Evolutionary conservation across 306 rosid species (phyloP).

Genomic region (Cotoneaster glaucophyllus): DNA sequence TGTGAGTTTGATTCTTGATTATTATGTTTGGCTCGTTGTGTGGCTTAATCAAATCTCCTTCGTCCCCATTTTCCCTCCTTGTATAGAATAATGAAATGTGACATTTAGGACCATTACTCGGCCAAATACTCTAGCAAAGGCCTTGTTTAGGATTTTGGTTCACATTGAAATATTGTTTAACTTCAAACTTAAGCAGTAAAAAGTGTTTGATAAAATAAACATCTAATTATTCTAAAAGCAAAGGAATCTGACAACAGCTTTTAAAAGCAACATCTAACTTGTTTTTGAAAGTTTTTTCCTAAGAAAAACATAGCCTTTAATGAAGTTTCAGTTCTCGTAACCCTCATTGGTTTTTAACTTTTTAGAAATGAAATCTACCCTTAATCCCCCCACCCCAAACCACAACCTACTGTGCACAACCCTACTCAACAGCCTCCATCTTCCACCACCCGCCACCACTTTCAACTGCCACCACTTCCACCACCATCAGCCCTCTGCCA

Average conservation of each 20-base stretch:
- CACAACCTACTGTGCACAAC: background rate
- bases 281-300: no score
- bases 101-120: no score
- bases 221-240: background rate
- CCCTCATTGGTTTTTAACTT: background rate
- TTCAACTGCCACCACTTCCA: no score
- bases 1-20: background rate
- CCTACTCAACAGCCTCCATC: background rate
- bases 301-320: background rate
- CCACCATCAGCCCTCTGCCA: no score
- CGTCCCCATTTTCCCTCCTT: background rate
- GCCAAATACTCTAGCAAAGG: no score
- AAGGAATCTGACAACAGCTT: background rate
- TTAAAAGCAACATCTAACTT: background rate
- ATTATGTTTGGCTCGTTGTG: background rate
- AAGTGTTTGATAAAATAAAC: no score
- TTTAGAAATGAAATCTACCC: background rate
- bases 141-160: no score
- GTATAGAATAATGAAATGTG: no score
- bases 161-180: no score
- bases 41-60: background rate
- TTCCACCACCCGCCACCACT: background rate
- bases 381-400: background rate
- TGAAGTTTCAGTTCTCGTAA: background rate
- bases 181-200: no score